Evolutionary conservation across 768 basidiomycete genomes (phyloP).

Genomic region (Kwoniella dendrophila): DNA sequence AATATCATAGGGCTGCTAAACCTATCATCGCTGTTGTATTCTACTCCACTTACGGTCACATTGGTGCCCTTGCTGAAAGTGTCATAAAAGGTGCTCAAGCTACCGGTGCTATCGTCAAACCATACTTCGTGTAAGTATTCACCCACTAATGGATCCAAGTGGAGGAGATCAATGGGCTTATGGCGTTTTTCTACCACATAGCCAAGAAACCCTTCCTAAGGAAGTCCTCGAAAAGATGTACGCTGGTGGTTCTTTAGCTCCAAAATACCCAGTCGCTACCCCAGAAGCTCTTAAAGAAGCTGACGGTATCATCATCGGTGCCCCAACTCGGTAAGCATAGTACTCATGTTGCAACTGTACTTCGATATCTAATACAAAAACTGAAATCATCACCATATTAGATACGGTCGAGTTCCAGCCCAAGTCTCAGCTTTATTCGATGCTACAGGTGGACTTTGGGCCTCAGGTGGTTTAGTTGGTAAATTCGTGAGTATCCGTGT

Average conservation of each 20-base stretch:
- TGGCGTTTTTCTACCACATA: no score
- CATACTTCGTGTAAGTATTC: constrained; percentile 57
- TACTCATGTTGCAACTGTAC: background rate
- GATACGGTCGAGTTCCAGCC: constrained; percentile 57
- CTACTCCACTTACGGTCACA: constrained; percentile 57
- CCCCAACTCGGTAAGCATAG: constrained; percentile 40
- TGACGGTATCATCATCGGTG: constrained; percentile 75
- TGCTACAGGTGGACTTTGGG: constrained; percentile 63
- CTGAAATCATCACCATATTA: constrained; percentile 51
- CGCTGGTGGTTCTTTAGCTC: constrained; percentile 64
- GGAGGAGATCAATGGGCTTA: background rate
- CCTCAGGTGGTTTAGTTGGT: constrained; percentile 64
- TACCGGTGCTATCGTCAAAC: constrained; percentile 54
- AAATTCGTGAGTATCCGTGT: constrained; percentile 58
- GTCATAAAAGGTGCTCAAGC: constrained; percentile 53
- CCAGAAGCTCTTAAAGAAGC: constrained; percentile 61
- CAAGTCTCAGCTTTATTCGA: constrained; percentile 62
- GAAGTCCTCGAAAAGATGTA: constrained; percentile 69
- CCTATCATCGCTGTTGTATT: constrained; percentile 47
- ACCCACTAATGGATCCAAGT: background rate
- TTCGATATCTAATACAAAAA: background rate
- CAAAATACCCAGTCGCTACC: constrained; percentile 69
- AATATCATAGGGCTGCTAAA: constrained; percentile 19
- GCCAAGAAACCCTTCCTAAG: constrained; percentile 71
- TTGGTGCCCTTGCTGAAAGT: constrained; percentile 50